Conservation (phyloP, 345 rosid genomes). For the Zanthoxylum bungeanum region DNA sequence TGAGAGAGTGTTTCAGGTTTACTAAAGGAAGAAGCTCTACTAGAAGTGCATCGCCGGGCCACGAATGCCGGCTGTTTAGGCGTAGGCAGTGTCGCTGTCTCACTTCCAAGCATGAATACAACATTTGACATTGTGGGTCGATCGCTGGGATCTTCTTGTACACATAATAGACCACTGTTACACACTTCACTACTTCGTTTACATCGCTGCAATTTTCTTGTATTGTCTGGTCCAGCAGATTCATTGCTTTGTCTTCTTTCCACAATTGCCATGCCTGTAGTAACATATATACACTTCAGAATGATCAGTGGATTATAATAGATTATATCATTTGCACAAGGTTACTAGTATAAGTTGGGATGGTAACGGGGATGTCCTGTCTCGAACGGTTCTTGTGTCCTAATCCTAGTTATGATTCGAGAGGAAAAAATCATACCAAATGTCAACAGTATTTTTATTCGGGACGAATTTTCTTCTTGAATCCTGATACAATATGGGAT, state of each 20-base stretch:
- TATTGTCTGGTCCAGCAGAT: slow-evolving; percentile 37
- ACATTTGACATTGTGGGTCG: slow-evolving; percentile 55
- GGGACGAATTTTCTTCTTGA: too few relatives aligned
- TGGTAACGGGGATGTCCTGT: too few relatives aligned
- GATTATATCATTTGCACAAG: too few relatives aligned
- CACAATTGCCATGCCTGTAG: slow-evolving; percentile 64
- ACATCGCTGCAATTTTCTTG: slow-evolving; percentile 19
- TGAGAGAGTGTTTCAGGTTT: too few relatives aligned
- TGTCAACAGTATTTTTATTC: too few relatives aligned
- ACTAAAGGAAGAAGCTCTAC: slow-evolving; percentile 47
- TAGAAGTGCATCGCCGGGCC: slow-evolving; percentile 32
- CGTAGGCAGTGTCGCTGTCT: slow-evolving; percentile 36
- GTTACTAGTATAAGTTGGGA: too few relatives aligned
- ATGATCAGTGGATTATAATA: too few relatives aligned
- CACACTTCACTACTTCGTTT: slow-evolving; percentile 35
- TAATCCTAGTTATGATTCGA: too few relatives aligned
- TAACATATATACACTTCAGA: too few relatives aligned
- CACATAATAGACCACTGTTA: slow-evolving; percentile 55
- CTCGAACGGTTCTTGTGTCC: too few relatives aligned
- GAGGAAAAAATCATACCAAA: too few relatives aligned
- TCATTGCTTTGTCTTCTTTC: slow-evolving; percentile 34
- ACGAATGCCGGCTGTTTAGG: slow-evolving; percentile 53
- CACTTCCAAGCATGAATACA: slow-evolving; percentile 41
- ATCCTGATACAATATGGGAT: too few relatives aligned
- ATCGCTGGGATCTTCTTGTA: slow-evolving; percentile 54